Conservation (phyloP, 805 yeast species). For the Danielia reshetovae region DNA sequence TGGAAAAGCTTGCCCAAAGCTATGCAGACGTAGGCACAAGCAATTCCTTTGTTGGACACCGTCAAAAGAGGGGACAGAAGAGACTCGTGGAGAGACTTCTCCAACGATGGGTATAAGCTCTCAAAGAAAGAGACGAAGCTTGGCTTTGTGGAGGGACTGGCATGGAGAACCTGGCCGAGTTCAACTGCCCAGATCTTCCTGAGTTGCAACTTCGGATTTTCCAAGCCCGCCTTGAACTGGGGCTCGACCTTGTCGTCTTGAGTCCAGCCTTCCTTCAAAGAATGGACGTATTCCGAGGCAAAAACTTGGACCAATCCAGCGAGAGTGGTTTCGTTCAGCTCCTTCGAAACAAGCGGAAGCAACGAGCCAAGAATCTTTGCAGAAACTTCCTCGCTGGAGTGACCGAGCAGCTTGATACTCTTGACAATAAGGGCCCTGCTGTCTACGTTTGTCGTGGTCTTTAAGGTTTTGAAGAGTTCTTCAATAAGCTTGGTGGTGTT, state of each 20-base stretch:
- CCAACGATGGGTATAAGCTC: constrained; percentile 21
- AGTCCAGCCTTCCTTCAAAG: constrained; percentile 4
- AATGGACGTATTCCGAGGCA: constrained; percentile 39
- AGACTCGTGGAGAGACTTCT: constrained; percentile 39
- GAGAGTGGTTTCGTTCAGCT: constrained; percentile 68
- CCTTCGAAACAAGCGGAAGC: constrained; percentile 58
- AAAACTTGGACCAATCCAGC: constrained; percentile 46
- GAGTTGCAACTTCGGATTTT: constrained; percentile 58
- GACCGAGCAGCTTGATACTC: constrained; percentile 34
- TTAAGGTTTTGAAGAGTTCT: constrained; percentile 55
- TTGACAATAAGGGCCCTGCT: constrained; percentile 53
- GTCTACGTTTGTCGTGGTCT: constrained; percentile 58
- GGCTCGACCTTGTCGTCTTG: constrained; percentile 19
- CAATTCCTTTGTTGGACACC: constrained; percentile 47
- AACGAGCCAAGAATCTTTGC: constrained; percentile 40
- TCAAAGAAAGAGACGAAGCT: constrained; percentile 3
- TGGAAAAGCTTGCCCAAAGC: constrained; percentile 17
- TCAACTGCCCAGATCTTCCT: constrained; percentile 65
- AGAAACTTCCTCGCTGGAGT: constrained; percentile 14
- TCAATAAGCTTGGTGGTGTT: constrained; percentile 38
- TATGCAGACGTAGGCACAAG: constrained; percentile 51
- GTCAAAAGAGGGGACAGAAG: constrained; percentile 50
- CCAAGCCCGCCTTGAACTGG: constrained; percentile 53
- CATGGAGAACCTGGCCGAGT: constrained; percentile 35
- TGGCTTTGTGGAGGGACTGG: constrained; percentile 3